Evolutionary conservation across 176 grass and related monocot species (phyloP).

Genomic region (Carex cristatella): DNA sequence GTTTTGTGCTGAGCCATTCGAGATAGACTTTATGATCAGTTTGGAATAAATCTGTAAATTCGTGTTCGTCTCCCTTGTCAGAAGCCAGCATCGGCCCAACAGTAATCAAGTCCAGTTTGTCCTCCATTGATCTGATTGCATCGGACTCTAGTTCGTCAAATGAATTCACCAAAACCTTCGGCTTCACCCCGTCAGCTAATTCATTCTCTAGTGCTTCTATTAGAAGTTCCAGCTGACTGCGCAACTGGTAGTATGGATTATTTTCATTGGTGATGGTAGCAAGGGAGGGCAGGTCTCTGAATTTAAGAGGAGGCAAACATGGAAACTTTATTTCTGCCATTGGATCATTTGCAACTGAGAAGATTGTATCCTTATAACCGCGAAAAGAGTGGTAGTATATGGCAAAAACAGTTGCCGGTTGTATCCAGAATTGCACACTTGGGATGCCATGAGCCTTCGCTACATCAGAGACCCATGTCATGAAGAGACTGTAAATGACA

Average conservation of each 20-base stretch:
- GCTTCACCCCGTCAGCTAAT: neutral
- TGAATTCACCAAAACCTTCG: slow-evolving; percentile 55
- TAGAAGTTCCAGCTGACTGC: slow-evolving; percentile 18
- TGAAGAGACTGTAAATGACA: slow-evolving; percentile 38
- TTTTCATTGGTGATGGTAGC: slow-evolving; percentile 23
- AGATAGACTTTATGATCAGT: slow-evolving; percentile 36
- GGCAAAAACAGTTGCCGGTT: slow-evolving; percentile 47
- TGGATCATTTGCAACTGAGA: slow-evolving; percentile 1
- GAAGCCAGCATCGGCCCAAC: slow-evolving; percentile 56
- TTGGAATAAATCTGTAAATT: slow-evolving; percentile 45
- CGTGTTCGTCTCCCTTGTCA: neutral
- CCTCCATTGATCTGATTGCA: slow-evolving; percentile 19
- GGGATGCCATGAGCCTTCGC: slow-evolving; percentile 30
- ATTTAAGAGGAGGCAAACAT: slow-evolving; percentile 32
- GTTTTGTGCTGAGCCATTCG: slow-evolving; percentile 51
- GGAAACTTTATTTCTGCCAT: slow-evolving; percentile 28
- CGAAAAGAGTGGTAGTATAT: slow-evolving; percentile 50
- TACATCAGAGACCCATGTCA: slow-evolving; percentile 45
- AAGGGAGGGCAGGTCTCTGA: slow-evolving; percentile 56
- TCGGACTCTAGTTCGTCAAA: slow-evolving; percentile 54
- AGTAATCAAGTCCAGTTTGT: slow-evolving; percentile 32
- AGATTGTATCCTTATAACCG: slow-evolving; percentile 31
- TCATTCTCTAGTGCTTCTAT: slow-evolving; percentile 21
- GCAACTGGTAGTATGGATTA: slow-evolving; percentile 19
- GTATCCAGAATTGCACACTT: slow-evolving; percentile 52